Base-by-base conservation (phyloP, 176 grass and related monocot species). In the Pontederia crassipes region DNA sequence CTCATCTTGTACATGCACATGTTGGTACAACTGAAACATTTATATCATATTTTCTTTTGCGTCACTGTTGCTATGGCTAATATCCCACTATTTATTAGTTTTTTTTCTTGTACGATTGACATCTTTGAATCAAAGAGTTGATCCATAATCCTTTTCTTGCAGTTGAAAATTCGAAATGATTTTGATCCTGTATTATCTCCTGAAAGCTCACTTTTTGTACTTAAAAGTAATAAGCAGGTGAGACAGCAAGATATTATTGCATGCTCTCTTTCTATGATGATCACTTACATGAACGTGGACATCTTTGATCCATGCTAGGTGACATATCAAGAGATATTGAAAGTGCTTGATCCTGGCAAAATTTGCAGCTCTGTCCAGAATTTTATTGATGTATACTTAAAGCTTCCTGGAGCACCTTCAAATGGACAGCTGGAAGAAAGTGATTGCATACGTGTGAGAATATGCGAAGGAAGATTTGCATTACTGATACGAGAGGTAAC, bases 1-100 rank as follows among this genome's bases (percentile, higher is more conserved):
- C 93, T 72, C 93, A 97, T 83, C 93, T 97, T 91, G 87, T 97
- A 20, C 79, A 97, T 97, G 93, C 93, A 84, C 93, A 97, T 91
- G 93, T 97, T 91, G 81, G 93, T 91, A 91, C 93, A 85, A 82
- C 55, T 67, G 77, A 69, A 61, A 77, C 20, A 67, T 49, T 76
- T 85, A 59, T 76, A 59, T 69, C 26, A 27, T 54, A 48, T 62
- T 17, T 58, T 46, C 66, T 49, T 51, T 65, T 17, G 45, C 35
- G 58, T 66, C 18, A 60, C 48, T 62, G 8, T n/a, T 10, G 32
- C 32, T 40, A 40, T 40, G 32, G 6, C 32, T 40, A 40, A 40
- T 7, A 40, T 40, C 6, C 32, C 32, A 7, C 32, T 40, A 4
- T 40, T 7, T 40, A 40, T 40, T 40, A 4, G 49, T 65, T 46